Percentiles rank a stretch among this genome's conserved stretches.
phyloP scores from a whole-genome alignment of 352 stramenopile genomes.

The Phytophthora tubulina region DNA sequence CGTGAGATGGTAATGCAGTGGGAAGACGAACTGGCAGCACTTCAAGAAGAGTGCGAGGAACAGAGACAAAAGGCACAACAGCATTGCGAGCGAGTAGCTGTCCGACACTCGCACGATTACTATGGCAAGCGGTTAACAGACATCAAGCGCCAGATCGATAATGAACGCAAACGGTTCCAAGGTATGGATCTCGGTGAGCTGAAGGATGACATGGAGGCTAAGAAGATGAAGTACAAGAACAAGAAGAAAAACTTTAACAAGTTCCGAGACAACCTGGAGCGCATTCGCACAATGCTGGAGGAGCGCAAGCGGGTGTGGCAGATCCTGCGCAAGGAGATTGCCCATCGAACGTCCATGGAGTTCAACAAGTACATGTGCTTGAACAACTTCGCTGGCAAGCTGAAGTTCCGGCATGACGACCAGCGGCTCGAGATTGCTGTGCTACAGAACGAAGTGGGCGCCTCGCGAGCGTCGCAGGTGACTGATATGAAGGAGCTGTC shows the following conservation, averaged over 20 bases:
- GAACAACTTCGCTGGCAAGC: slow-evolving; percentile 88
- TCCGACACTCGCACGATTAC: slow-evolving; percentile 74
- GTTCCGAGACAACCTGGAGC: slow-evolving; percentile 70
- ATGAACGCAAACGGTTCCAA: slow-evolving; percentile 79
- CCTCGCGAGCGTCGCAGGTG: slow-evolving; percentile 85
- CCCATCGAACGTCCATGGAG: slow-evolving; percentile 76
- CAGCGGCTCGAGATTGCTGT: slow-evolving; percentile 84
- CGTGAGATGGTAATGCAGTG: slow-evolving; percentile 63
- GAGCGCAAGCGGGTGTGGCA: slow-evolving; percentile 82
- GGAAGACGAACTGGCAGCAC: slow-evolving; percentile 57
- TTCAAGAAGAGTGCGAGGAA: slow-evolving; percentile 70
- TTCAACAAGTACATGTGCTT: slow-evolving; percentile 89
- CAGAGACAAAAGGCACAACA: slow-evolving; percentile 64
- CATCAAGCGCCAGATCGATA: slow-evolving; percentile 81
- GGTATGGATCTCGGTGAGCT: slow-evolving; percentile 86
- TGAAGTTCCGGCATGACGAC: slow-evolving; percentile 84
- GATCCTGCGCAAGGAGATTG: slow-evolving; percentile 82
- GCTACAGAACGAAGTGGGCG: slow-evolving; percentile 79
- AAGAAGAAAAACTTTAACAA: slow-evolving; percentile 74
- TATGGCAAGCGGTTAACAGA: slow-evolving; percentile 85
- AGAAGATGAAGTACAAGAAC: slow-evolving; percentile 70
- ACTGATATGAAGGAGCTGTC: slow-evolving; percentile 97
- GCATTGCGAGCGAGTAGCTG: slow-evolving; percentile 74
- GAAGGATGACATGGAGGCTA: slow-evolving; percentile 79
- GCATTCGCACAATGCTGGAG: slow-evolving; percentile 79